Percentiles rank a stretch among this genome's conserved stretches.
Conservation (phyloP, 2,329 filamentous ascomycete genomes). For the Colletotrichum cuscutae region DNA sequence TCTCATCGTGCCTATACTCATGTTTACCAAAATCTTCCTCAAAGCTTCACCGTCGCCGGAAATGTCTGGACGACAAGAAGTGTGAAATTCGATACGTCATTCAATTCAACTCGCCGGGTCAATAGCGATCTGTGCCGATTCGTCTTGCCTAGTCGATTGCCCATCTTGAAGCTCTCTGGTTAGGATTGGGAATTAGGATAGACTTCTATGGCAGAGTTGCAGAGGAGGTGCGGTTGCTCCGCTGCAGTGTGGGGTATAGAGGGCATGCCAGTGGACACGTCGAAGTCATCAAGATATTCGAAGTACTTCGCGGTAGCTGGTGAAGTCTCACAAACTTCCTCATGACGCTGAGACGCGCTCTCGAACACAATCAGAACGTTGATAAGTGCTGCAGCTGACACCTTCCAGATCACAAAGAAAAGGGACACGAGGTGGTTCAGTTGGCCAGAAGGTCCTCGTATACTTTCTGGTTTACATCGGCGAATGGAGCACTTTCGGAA, state of each 20-base stretch:
- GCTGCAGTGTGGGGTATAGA: conserved; percentile 69
- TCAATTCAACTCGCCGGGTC: conserved; percentile 58
- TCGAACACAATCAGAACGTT: conserved; percentile 73
- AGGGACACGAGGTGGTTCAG: conserved; percentile 52
- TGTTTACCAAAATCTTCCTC: conserved; percentile 54
- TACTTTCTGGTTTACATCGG: no score
- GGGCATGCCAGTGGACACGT: conserved; percentile 59
- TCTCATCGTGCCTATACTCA: conserved; percentile 45
- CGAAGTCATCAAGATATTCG: conserved; percentile 66
- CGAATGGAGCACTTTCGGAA: no score
- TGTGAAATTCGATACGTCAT: conserved; percentile 67
- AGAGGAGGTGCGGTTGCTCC: conserved; percentile 63
- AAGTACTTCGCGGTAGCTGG: conserved; percentile 65
- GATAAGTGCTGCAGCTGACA: no score
- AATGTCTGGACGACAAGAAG: conserved; percentile 76
- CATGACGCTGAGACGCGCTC: conserved; percentile 72
- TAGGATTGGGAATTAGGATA: conserved; percentile 75
- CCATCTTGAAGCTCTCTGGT: conserved; percentile 72
- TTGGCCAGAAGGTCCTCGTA: conserved; percentile 53
- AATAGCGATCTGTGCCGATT: conserved; percentile 76
- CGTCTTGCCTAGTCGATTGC: conserved; percentile 72
- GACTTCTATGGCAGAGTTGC: conserved; percentile 72
- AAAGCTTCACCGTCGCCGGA: conserved; percentile 55
- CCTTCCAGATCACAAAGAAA: conserved; percentile 62
- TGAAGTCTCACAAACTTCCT: conserved; percentile 69